Evolutionary conservation across 495 filamentous ascomycete species (phyloP).

Genomic region (Penicilliopsis zonata): DNA sequence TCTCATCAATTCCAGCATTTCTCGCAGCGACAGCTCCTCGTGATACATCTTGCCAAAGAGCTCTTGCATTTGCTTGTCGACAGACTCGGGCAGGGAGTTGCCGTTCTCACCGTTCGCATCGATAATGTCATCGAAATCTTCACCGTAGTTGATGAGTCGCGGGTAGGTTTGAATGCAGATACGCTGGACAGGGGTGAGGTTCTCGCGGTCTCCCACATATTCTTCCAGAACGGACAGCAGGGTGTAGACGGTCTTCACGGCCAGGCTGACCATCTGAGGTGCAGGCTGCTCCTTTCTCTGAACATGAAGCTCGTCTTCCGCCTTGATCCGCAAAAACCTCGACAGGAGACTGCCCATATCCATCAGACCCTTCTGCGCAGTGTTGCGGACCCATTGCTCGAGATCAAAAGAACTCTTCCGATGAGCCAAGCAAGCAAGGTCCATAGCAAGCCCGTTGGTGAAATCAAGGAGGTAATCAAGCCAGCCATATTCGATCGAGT

Average conservation of each 20-base stretch:
- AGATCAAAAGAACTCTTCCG: conserved; percentile 69
- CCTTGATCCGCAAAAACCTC: conserved; percentile 71
- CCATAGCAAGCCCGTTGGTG: conserved; percentile 70
- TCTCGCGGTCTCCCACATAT: conserved; percentile 41
- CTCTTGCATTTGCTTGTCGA: conserved; percentile 88
- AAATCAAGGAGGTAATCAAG: conserved; percentile 65
- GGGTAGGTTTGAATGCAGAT: conserved; percentile 86
- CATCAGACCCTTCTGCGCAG: conserved; percentile 40
- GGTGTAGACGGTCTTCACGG: conserved; percentile 72
- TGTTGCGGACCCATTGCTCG: conserved; percentile 65
- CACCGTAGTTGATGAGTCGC: conserved; percentile 91
- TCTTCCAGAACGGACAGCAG: conserved; percentile 71
- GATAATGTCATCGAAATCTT: conserved; percentile 80
- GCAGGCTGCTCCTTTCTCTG: conserved; percentile 49
- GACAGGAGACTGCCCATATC: conserved; percentile 53
- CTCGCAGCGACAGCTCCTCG: conserved; percentile 65
- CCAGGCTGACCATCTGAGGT: conserved; percentile 57
- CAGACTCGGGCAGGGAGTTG: conserved; percentile 63
- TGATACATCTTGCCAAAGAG: conserved; percentile 95
- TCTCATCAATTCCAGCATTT: conserved; percentile 70
- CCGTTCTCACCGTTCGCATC: conserved; percentile 69
- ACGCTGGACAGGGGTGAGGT: conserved; percentile 58
- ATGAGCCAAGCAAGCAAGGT: conserved; percentile 83
- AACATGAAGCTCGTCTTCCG: conserved; percentile 62
- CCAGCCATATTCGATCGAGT: conserved; percentile 67